phyloP scores from a whole-genome alignment of 2,329 filamentous ascomycete genomes.

The Didymella keratinophila region DNA sequence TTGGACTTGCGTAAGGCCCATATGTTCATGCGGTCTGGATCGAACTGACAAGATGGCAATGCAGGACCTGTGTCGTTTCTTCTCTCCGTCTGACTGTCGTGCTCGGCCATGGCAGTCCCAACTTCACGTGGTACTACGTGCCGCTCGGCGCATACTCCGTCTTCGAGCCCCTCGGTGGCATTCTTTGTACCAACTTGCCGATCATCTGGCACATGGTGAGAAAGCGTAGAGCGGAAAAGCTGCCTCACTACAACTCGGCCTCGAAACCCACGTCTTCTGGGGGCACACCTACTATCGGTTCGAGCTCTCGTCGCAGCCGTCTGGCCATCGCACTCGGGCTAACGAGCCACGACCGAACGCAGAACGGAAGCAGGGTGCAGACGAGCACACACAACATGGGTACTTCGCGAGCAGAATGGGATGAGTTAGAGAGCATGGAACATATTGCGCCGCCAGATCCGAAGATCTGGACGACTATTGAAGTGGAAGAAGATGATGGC shows the following conservation, averaged over 20 bases:
- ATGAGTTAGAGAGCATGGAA: slow-evolving; percentile 32
- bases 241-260: slow-evolving; percentile 21
- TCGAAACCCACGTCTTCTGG: slow-evolving; percentile 27
- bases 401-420: slow-evolving; percentile 28
- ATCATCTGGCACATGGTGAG: slow-evolving; percentile 48
- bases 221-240: slow-evolving; percentile 28
- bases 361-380: slow-evolving; percentile 36
- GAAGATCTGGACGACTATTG: slow-evolving; percentile 27
- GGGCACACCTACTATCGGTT: slow-evolving; percentile 34
- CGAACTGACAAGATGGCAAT: neutral
- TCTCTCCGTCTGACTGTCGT: slow-evolving; percentile 43
- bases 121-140: slow-evolving; percentile 48
- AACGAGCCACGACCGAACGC: slow-evolving; percentile 33
- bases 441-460: slow-evolving; percentile 27
- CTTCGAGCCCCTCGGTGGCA: slow-evolving; percentile 46
- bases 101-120: slow-evolving; percentile 39
- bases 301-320: slow-evolving; percentile 31
- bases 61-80: slow-evolving; percentile 45
- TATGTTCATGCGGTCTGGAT: neutral
- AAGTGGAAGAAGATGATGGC: slow-evolving; percentile 18
- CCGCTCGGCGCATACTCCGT: slow-evolving; percentile 46
- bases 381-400: slow-evolving; percentile 17
- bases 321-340: slow-evolving; percentile 34
- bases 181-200: slow-evolving; percentile 46
- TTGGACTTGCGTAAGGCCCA: slow-evolving; percentile 43